Evolutionary conservation across 202 grass and related monocot species (phyloP).

Genomic region (Hordeum pubiflorum): DNA sequence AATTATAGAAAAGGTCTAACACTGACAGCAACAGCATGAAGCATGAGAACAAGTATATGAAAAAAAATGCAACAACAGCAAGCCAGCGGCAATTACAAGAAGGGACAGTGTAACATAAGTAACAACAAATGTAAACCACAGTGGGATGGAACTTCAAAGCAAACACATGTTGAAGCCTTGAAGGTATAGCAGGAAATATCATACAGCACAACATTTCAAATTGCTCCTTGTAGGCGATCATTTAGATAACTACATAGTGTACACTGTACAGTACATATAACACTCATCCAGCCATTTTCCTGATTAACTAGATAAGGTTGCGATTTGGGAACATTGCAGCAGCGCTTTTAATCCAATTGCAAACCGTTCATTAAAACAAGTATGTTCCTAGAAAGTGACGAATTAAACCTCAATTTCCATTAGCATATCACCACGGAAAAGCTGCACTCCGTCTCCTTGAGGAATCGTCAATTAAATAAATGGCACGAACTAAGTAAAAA

Average conservation of each 20-base stretch:
- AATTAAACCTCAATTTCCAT: background rate
- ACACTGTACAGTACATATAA: background rate
- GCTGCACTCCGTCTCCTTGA: background rate
- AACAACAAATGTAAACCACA: background rate
- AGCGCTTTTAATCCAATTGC: background rate
- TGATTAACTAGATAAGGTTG: background rate
- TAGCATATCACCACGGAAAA: background rate
- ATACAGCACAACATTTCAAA: background rate
- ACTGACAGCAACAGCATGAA: background rate
- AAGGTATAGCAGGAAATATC: background rate
- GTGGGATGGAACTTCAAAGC: background rate
- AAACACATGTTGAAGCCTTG: background rate
- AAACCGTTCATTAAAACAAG: background rate
- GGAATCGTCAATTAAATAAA: slow-evolving; percentile 1
- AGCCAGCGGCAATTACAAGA: background rate
- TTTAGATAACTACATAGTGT: background rate
- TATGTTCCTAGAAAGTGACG: background rate
- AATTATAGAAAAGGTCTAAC: background rate
- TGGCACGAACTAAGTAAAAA: background rate
- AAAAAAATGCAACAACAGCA: background rate
- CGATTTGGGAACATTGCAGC: background rate
- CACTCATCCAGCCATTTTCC: background rate
- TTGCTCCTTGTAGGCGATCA: background rate
- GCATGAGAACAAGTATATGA: background rate
- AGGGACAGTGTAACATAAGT: background rate